Percentiles rank a stretch among this genome's conserved stretches.
These are phyloP conservation scores for Vigna mungo DNA, from an alignment of 306 rosid species.

Conservation along the genomic window DNA sequence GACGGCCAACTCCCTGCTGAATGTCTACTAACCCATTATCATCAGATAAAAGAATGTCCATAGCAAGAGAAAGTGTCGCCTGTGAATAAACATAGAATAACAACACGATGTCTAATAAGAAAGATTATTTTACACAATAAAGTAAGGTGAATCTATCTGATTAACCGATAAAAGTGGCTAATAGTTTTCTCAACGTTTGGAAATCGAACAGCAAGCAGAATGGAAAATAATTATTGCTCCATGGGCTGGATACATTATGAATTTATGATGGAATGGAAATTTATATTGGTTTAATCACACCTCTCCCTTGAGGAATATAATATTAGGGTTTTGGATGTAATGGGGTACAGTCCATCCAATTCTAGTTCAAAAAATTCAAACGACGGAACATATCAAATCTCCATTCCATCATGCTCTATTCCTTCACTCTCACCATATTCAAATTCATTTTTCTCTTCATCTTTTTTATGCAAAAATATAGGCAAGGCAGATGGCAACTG, in stretches of 20 bases:
- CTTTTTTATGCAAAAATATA: constrained; percentile 10
- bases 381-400: neutral
- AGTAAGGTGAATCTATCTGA: neutral
- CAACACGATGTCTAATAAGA: constrained; percentile 21
- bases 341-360: neutral
- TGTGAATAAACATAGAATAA: constrained; percentile 43
- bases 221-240: neutral
- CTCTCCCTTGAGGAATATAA: neutral
- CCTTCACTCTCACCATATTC: neutral
- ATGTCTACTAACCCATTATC: constrained; percentile 89
- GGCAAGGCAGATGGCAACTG: constrained; percentile 11
- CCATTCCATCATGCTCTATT: neutral
- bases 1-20: constrained; percentile 98
- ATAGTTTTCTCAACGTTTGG: constrained; percentile 14
- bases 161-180: constrained; percentile 20
- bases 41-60: constrained; percentile 94
- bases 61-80: constrained; percentile 95
- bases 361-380: neutral
- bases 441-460: neutral
- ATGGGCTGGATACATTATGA: neutral
- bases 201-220: neutral
- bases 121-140: constrained; percentile 42
- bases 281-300: neutral
- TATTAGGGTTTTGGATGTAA: neutral
- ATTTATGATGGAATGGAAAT: neutral